Conservation (phyloP, 495 filamentous ascomycete species). For the Penicillium silybi region DNA sequence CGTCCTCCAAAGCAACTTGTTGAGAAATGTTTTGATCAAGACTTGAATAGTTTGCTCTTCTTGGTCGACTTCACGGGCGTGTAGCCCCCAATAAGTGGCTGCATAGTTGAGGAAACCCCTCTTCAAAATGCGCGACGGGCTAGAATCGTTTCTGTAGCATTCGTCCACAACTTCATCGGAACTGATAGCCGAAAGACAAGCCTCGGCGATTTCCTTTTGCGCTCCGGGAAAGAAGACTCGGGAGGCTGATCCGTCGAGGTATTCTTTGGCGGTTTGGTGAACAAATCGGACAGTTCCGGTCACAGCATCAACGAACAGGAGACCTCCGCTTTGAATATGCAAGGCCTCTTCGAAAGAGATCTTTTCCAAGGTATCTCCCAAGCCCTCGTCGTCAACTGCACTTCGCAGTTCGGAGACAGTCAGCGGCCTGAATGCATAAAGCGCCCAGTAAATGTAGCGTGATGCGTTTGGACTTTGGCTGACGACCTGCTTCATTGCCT, state of each 20-base stretch:
- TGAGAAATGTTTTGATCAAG: conserved; percentile 29
- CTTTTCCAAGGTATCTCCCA: neutral
- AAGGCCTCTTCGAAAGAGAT: conserved; percentile 14
- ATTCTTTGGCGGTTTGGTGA: conserved; percentile 32
- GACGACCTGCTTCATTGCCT: conserved; percentile 29
- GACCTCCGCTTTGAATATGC: conserved; percentile 14
- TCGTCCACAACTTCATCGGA: conserved; percentile 34
- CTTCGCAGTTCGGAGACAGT: conserved; percentile 23
- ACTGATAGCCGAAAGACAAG: conserved; percentile 24
- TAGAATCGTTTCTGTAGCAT: conserved; percentile 22
- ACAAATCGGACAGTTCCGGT: conserved; percentile 25
- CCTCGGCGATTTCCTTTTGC: conserved; percentile 29
- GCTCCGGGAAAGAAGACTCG: conserved; percentile 32
- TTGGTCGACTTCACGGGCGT: conserved; percentile 24
- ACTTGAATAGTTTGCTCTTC: conserved; percentile 34
- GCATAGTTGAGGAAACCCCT: conserved; percentile 25
- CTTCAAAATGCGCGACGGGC: conserved; percentile 1
- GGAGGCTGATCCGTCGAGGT: conserved; percentile 26
- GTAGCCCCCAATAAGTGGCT: conserved; percentile 29
- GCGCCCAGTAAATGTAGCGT: conserved; percentile 28
- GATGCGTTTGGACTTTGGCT: conserved; percentile 19
- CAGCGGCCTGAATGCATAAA: conserved; percentile 26
- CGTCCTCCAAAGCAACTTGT: conserved; percentile 33
- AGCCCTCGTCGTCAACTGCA: conserved; percentile 9
- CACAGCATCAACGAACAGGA: conserved; percentile 25